Conservation (phyloP, 768 basidiomycete species). For the Auricularia sp. region DNA sequence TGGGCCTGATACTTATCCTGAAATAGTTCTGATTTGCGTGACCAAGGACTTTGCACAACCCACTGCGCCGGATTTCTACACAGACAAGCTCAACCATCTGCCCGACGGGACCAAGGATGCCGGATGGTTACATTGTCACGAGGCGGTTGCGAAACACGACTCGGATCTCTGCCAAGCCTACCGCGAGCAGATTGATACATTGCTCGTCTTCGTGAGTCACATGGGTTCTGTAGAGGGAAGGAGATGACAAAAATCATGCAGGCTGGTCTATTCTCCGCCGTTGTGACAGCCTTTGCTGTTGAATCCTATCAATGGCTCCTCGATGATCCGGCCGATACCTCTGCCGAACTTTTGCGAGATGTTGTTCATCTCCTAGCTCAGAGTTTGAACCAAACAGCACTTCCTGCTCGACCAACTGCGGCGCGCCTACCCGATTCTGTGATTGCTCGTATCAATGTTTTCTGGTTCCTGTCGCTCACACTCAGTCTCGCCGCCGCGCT, state of each 20-base stretch:
- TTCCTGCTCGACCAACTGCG: background rate
- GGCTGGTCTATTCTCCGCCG: slow-evolving; percentile 13
- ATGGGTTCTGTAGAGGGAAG: background rate
- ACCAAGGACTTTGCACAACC: no score
- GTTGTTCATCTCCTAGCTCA: background rate
- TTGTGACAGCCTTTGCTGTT: slow-evolving; percentile 17
- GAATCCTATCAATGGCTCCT: slow-evolving; percentile 12
- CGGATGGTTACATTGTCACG: slow-evolving; percentile 37
- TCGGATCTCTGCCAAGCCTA: background rate
- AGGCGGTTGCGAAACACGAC: slow-evolving; percentile 23
- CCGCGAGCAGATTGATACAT: background rate
- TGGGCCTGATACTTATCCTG: no score
- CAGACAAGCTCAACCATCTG: no score
- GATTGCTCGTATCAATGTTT: slow-evolving; percentile 32
- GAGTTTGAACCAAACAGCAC: background rate
- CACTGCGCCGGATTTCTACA: no score
- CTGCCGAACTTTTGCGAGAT: background rate
- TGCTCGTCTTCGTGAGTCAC: background rate
- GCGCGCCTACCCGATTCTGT: slow-evolving; percentile 14
- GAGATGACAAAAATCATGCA: background rate
- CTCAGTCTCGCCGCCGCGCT: slow-evolving; percentile 15
- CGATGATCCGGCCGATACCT: slow-evolving; percentile 5
- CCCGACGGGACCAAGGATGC: no score
- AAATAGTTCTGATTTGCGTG: no score
- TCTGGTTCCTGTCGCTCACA: slow-evolving; percentile 18